Percentiles rank a stretch among this genome's conserved stretches.
Evolutionary conservation across 1,139 yeast genomes (phyloP).

Genomic region (Debaryomyces psychrophilus): DNA sequence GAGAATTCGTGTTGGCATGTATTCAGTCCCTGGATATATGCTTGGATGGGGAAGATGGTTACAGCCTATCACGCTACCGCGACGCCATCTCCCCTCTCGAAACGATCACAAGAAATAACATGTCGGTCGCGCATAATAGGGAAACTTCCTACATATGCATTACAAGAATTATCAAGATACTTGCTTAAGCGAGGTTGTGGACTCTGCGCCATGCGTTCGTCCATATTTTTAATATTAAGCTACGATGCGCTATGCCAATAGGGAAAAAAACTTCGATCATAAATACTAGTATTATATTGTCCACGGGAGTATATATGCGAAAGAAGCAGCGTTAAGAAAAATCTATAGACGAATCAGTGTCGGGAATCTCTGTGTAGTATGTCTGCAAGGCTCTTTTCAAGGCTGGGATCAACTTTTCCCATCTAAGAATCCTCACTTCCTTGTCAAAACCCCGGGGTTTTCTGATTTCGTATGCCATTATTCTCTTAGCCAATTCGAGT

Average conservation of each 20-base stretch:
- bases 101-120: too few relatives aligned
- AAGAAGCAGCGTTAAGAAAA: slow-evolving; percentile 6
- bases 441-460: slow-evolving; percentile 71
- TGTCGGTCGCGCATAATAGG: too few relatives aligned
- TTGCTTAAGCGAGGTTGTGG: too few relatives aligned
- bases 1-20: too few relatives aligned
- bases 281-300: not conserved
- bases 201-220: too few relatives aligned
- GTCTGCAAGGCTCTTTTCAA: slow-evolving; percentile 64
- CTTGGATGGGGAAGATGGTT: too few relatives aligned
- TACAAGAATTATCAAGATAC: too few relatives aligned
- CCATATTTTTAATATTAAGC: not conserved
- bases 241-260: too few relatives aligned
- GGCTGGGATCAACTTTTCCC: slow-evolving; percentile 65
- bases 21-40: too few relatives aligned
- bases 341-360: slow-evolving; percentile 16
- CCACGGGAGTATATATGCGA: not conserved
- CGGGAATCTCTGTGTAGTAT: slow-evolving; percentile 59
- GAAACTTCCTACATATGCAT: too few relatives aligned
- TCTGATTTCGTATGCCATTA: slow-evolving; percentile 64
- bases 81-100: too few relatives aligned
- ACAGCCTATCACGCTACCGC: too few relatives aligned
- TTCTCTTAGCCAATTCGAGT: slow-evolving; percentile 61
- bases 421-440: slow-evolving; percentile 62
- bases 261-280: not conserved